Conservation (phyloP, 179 eudicot genomes). For the Amaranthus tricolor region DNA sequence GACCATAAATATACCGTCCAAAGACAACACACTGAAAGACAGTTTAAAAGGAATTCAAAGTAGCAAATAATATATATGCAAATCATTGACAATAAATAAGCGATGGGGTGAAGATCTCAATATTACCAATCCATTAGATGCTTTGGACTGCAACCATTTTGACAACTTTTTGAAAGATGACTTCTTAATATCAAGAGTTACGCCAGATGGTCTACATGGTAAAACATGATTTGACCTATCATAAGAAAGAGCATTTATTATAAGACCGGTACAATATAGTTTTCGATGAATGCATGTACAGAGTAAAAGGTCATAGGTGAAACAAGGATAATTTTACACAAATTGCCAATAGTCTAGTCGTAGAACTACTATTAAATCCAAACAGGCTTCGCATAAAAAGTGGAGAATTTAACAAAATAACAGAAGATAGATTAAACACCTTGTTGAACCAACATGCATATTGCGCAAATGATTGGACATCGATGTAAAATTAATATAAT, state of each 20-base stretch:
- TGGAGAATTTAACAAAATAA: not conserved
- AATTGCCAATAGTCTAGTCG: not conserved
- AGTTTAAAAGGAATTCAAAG: not conserved
- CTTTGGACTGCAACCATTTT: conserved; percentile 88
- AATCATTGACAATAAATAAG: not conserved
- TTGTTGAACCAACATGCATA: not conserved
- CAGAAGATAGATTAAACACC: not conserved
- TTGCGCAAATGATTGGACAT: not conserved
- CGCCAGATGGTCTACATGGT: conserved; percentile 83
- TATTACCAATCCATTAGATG: conserved; percentile 68
- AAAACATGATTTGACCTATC: conserved; percentile 85
- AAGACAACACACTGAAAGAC: too few species aligned
- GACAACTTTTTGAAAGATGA: conserved; percentile 90
- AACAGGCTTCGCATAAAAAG: not conserved
- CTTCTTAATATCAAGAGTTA: conserved; percentile 81
- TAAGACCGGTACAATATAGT: conserved; percentile 3
- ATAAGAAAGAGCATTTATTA: conserved; percentile 20
- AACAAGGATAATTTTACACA: not conserved
- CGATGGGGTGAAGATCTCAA: not conserved
- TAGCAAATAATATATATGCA: not conserved
- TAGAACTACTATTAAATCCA: not conserved
- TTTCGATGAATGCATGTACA: not conserved
- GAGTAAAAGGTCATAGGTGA: not conserved
- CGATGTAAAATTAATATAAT: conserved; percentile 13
- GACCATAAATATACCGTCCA: too few species aligned